Evolutionary conservation across 345 rosid species (phyloP).

Genomic region (Syzygium jambos): DNA sequence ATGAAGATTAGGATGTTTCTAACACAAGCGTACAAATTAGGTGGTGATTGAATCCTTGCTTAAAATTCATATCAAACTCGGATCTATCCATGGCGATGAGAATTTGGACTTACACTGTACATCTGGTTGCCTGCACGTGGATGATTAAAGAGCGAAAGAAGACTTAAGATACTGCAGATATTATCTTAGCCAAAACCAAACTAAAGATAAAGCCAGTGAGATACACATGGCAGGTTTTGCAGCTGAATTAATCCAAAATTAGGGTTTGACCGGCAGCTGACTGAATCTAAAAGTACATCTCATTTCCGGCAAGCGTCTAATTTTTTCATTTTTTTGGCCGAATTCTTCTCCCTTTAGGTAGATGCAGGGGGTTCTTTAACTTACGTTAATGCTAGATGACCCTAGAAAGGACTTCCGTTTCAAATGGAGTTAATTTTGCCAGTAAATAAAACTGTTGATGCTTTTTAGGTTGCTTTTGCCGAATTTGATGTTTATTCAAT

Average conservation of each 20-base stretch:
- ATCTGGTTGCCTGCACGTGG: background rate
- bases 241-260: background rate
- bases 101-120: background rate
- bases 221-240: background rate
- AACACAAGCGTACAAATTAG: background rate
- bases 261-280: background rate
- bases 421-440: background rate
- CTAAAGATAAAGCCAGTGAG: background rate
- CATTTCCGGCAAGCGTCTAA: background rate
- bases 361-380: background rate
- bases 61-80: background rate
- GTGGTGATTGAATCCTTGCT: background rate
- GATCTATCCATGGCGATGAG: background rate
- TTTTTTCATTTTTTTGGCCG: background rate
- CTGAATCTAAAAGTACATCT: background rate
- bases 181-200: background rate
- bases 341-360: background rate
- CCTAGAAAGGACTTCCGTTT: background rate
- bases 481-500: background rate
- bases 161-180: background rate
- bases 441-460: background rate
- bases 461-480: background rate
- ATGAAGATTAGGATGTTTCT: background rate
- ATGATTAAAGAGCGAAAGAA: background rate
- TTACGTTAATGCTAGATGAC: background rate